A percentile compares a stretch with the other conserved stretches of the same genome.
Evolutionary conservation across 1,139 yeast genomes (phyloP).

Genomic region (Nakaseomyces sp.): DNA sequence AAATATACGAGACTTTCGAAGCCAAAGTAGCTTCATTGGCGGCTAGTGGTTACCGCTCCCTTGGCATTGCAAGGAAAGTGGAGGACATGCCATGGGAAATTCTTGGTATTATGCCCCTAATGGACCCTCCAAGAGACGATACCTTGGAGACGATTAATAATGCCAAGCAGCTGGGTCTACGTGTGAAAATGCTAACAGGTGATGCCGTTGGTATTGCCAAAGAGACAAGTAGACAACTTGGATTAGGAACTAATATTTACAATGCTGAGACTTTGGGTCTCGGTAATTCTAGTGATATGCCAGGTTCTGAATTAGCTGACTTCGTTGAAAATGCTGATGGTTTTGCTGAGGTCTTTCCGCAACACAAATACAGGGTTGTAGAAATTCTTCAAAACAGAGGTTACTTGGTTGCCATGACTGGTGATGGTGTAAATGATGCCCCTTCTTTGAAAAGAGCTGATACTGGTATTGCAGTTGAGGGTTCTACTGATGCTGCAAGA

Average conservation of each 20-base stretch:
- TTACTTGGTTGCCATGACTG: conserved; percentile 93
- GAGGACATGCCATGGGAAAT: conserved; percentile 98
- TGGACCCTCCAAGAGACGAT: conserved; percentile 98
- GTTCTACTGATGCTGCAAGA: conserved; percentile 92
- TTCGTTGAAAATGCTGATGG: conserved; percentile 93
- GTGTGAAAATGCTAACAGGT: conserved; percentile 97
- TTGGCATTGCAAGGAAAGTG: conserved; percentile 98
- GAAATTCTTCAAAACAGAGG: conserved; percentile 59
- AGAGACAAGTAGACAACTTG: conserved; percentile 95
- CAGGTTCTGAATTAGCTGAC: conserved; percentile 91
- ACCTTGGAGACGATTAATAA: conserved; percentile 91
- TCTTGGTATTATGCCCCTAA: conserved; percentile 94
- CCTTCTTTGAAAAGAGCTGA: conserved; percentile 92
- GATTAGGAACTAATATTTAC: conserved; percentile 91
- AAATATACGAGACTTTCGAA: conserved; percentile 84
- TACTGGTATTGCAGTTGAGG: conserved; percentile 94
- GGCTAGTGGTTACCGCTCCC: conserved; percentile 94
- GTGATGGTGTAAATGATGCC: conserved; percentile 95
- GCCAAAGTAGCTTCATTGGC: conserved; percentile 95
- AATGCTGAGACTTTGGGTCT: conserved; percentile 93
- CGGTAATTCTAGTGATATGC: conserved; percentile 92
- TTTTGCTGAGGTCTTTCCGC: conserved; percentile 94
- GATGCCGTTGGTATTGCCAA: conserved; percentile 98
- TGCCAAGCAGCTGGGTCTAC: conserved; percentile 84
- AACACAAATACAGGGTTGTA: conserved; percentile 85